phyloP scores from a whole-genome alignment of 768 basidiomycete species.

The Imleria badia region DNA sequence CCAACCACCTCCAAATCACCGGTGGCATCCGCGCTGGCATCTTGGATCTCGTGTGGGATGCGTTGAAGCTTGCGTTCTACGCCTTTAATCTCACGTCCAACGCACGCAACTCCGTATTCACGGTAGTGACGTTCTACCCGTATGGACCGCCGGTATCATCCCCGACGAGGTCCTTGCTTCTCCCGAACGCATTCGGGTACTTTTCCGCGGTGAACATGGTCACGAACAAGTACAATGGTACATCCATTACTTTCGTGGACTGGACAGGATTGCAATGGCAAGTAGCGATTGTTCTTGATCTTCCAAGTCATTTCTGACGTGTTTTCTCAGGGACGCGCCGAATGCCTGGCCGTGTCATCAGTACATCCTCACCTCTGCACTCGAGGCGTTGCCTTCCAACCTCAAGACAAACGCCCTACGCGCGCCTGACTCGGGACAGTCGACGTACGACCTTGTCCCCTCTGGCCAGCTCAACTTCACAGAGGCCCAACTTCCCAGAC shows the following conservation, averaged over 20 bases:
- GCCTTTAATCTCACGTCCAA: constrained; percentile 81
- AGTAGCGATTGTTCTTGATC: not conserved
- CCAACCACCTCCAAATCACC: constrained; percentile 57
- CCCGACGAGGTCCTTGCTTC: constrained; percentile 65
- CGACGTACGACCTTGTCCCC: constrained; percentile 70
- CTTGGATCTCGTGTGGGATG: constrained; percentile 86
- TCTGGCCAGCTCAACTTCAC: constrained; percentile 72
- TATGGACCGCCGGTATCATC: constrained; percentile 86
- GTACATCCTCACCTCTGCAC: constrained; percentile 75
- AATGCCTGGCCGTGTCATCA: constrained; percentile 89
- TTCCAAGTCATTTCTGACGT: not conserved
- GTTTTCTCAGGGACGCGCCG: constrained; percentile 68
- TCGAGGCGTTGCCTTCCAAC: constrained; percentile 71
- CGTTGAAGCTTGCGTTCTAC: constrained; percentile 81
- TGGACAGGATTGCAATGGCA: constrained; percentile 80
- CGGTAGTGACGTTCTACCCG: constrained; percentile 80
- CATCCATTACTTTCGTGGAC: constrained; percentile 72
- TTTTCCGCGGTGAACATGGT: constrained; percentile 80
- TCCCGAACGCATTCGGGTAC: constrained; percentile 61
- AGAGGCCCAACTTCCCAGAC: constrained; percentile 71
- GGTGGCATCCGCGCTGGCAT: constrained; percentile 62
- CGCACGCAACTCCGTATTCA: constrained; percentile 62
- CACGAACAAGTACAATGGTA: constrained; percentile 84
- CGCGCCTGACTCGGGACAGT: constrained; percentile 46
- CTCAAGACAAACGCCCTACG: constrained; percentile 60